Evolutionary conservation across 1,139 yeast genomes (phyloP).

Genomic region (Pichia sp.): DNA sequence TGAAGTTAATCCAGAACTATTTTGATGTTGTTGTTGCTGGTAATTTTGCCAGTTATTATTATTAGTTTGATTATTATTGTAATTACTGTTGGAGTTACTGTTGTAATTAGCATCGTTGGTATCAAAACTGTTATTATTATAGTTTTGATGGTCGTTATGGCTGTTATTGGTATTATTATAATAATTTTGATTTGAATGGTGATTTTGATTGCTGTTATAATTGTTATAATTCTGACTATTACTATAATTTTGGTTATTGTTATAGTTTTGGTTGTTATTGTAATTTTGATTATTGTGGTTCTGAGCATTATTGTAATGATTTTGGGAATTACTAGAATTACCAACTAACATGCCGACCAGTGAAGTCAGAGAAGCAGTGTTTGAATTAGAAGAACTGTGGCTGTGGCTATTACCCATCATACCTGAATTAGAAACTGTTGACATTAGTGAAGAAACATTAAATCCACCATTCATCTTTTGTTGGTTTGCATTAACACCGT

Average conservation of each 20-base stretch:
- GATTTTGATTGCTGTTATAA: neutral
- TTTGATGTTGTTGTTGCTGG: neutral
- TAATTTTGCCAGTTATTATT: neutral
- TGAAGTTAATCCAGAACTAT: neutral
- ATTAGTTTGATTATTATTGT: neutral
- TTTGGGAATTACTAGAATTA: slow-evolving; percentile 5
- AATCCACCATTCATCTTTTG: slow-evolving; percentile 25
- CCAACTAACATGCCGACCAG: slow-evolving; percentile 13
- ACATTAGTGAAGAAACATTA: slow-evolving; percentile 21
- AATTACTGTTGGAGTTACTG: too few species aligned
- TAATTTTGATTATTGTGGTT: neutral
- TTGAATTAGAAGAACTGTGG: neutral
- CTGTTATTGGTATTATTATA: neutral
- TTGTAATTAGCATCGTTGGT: too few species aligned
- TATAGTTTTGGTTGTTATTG: neutral
- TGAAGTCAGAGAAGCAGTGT: slow-evolving; percentile 5
- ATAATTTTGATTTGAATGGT: too few species aligned
- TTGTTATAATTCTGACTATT: neutral
- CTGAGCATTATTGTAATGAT: neutral
- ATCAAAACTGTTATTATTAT: neutral
- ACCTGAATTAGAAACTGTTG: slow-evolving; percentile 15
- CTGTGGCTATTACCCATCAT: slow-evolving; percentile 8
- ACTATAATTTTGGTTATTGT: neutral
- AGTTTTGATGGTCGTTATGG: neutral
- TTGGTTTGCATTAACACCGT: slow-evolving; percentile 22